phyloP scores from a whole-genome alignment of 345 rosid species.

The Eucalyptus lansdowneana region DNA sequence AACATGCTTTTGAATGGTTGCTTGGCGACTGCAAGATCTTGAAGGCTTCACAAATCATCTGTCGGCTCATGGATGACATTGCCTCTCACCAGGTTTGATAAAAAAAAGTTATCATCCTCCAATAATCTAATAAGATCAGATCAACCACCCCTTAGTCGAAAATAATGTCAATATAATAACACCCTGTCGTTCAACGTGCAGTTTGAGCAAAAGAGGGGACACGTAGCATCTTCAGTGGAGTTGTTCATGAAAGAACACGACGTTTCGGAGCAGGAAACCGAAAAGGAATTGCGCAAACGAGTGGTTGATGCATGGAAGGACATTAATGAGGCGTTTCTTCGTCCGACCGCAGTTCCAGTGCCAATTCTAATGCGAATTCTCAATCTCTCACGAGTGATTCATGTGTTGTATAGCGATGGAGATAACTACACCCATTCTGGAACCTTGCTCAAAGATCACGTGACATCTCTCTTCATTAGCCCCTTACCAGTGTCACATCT shows the following conservation, averaged over 20 bases:
- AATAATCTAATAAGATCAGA: not conserved
- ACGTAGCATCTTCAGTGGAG: slow-evolving; percentile 8
- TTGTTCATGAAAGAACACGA: slow-evolving; percentile 11
- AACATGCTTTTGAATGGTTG: not conserved
- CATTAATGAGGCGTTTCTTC: slow-evolving; percentile 8
- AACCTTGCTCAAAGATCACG: not conserved
- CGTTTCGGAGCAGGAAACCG: not conserved
- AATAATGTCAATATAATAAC: not conserved
- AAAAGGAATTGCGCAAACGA: not conserved
- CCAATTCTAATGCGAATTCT: not conserved
- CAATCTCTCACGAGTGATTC: slow-evolving; percentile 5
- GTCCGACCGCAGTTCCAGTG: not conserved
- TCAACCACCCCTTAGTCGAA: not conserved
- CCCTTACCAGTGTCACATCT: not conserved
- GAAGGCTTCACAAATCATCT: not conserved
- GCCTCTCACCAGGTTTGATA: not conserved
- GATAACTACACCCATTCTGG: slow-evolving; percentile 7
- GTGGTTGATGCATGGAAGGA: slow-evolving; percentile 18
- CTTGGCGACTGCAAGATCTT: not conserved
- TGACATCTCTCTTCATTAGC: not conserved
- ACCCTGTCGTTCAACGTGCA: not conserved
- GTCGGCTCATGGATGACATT: not conserved
- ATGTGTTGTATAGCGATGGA: slow-evolving; percentile 6
- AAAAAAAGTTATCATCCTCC: not conserved
- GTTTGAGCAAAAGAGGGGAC: slow-evolving; percentile 1